Conservation (phyloP, 2,329 filamentous ascomycete species). For the Ophiostoma quercus region DNA sequence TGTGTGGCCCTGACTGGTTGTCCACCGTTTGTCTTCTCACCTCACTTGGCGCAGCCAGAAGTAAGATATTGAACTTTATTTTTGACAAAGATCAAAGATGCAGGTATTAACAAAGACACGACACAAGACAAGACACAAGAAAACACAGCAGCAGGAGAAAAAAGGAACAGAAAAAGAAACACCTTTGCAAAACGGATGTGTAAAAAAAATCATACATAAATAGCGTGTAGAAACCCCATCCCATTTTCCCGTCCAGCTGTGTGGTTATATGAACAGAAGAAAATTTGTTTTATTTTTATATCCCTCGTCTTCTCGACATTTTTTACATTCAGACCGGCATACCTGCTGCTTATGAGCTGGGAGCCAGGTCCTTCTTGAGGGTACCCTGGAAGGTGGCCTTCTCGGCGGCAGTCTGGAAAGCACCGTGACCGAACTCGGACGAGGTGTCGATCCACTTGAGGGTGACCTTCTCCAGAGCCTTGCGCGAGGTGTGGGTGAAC, state of each 20-base stretch:
- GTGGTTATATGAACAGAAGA: slow-evolving; percentile 37
- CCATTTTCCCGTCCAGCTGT: slow-evolving; percentile 16
- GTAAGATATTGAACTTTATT: background rate
- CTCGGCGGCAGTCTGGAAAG: slow-evolving; percentile 97
- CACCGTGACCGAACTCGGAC: slow-evolving; percentile 99
- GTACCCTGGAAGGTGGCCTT: slow-evolving; percentile 97
- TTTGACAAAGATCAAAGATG: background rate
- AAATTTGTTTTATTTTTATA: slow-evolving; percentile 21
- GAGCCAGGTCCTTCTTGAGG: slow-evolving; percentile 90
- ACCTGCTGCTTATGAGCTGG: slow-evolving; percentile 39
- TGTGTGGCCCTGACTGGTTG: background rate
- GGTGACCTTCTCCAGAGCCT: slow-evolving; percentile 96
- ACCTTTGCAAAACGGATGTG: slow-evolving; percentile 12
- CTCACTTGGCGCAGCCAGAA: background rate
- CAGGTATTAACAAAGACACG: slow-evolving; percentile 9
- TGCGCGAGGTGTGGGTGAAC: slow-evolving; percentile 93
- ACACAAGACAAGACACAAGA: background rate
- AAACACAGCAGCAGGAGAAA: background rate
- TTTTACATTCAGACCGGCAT: slow-evolving; percentile 18
- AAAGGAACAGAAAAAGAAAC: slow-evolving; percentile 18
- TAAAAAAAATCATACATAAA: slow-evolving; percentile 22
- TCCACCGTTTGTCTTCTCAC: too few species aligned
- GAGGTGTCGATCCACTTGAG: slow-evolving; percentile 99
- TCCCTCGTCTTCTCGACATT: slow-evolving; percentile 18
- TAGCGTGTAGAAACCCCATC: slow-evolving; percentile 21